phyloP scores from a whole-genome alignment of 2,329 filamentous ascomycete species.

The Diaporthe sp. region DNA sequence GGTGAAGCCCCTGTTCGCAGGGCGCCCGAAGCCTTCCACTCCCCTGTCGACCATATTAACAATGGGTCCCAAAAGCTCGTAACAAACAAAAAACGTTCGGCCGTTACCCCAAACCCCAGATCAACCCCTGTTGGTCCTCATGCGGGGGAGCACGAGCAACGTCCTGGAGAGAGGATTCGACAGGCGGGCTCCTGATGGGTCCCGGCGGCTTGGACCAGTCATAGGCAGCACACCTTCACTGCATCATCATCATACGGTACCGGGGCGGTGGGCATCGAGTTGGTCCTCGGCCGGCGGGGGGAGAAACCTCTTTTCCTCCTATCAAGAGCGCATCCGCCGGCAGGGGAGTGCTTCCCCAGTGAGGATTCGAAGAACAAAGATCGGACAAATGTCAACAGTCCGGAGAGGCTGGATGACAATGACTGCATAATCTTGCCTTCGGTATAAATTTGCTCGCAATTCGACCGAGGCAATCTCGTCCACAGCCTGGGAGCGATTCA shows the following conservation, averaged over 20 bases:
- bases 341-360: not conserved
- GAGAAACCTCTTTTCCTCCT: constrained; percentile 38
- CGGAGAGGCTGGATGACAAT: not conserved
- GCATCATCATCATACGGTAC: not conserved
- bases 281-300: constrained; percentile 16
- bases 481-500: not conserved
- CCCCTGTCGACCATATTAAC: constrained; percentile 11
- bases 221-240: constrained; percentile 1
- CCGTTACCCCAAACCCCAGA: constrained; percentile 37
- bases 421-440: not conserved
- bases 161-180: not conserved
- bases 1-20: not conserved
- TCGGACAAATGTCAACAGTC: not conserved
- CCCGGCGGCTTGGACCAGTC: constrained; percentile 1
- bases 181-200: not conserved
- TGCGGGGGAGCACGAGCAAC: constrained; percentile 29
- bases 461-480: constrained; percentile 12
- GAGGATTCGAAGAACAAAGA: not conserved
- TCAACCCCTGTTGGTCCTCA: constrained; percentile 25
- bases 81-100: constrained; percentile 13
- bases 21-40: not conserved
- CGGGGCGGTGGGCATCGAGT: constrained; percentile 16
- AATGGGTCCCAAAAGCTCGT: not conserved
- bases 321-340: constrained; percentile 33
- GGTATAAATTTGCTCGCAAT: not conserved